phyloP scores from a whole-genome alignment of 1,284 basidiomycete species.

The Ceratobasidium sp. region DNA sequence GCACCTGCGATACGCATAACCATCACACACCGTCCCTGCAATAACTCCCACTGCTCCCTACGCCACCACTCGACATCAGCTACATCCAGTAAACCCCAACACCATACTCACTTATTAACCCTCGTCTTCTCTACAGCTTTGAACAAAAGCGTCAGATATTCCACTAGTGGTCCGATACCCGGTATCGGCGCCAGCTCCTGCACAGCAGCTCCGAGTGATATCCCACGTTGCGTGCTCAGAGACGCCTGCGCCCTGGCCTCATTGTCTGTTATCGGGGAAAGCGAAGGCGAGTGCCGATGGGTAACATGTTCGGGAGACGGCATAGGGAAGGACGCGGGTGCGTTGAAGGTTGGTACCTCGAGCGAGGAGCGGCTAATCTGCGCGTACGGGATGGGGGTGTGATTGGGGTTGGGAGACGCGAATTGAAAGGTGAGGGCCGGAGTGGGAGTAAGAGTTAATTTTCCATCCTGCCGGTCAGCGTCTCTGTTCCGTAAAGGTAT shows the following conservation, averaged over 20 bases:
- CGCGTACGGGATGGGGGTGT: no score
- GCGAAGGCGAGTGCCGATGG: not conserved
- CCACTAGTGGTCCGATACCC: not conserved
- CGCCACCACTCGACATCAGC: not conserved
- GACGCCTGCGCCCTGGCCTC: not conserved
- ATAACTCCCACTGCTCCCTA: not conserved
- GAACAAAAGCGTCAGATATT: not conserved
- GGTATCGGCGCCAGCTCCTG: not conserved
- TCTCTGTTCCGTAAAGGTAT: no score
- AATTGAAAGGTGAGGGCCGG: no score
- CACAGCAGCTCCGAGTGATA: no score
- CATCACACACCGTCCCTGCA: slow-evolving; percentile 25
- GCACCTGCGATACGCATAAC: slow-evolving; percentile 8
- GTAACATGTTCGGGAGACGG: no score
- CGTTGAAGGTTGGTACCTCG: not conserved
- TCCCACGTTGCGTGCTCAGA: not conserved
- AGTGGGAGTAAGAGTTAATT: no score
- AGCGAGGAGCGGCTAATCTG: no score
- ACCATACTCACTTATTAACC: not conserved
- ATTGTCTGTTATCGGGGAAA: not conserved
- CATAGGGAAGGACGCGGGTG: not conserved
- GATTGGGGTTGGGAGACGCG: no score
- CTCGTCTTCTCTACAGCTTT: not conserved
- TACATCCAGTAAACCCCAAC: not conserved
- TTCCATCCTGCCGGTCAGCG: no score